Evolutionary conservation across 73 alveolate species (phyloP).

Genomic region (Effrenium voratum): DNA sequence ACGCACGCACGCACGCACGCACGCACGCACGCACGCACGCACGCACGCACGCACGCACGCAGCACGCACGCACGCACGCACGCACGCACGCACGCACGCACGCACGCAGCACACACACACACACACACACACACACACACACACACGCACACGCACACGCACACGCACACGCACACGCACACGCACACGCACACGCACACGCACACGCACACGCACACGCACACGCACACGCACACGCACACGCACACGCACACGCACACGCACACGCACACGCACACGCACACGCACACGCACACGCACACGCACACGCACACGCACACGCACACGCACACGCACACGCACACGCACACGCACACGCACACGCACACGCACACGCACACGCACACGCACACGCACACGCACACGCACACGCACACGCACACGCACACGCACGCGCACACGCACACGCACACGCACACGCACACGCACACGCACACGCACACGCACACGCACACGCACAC

Average conservation of each 20-base stretch:
- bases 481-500: background rate
- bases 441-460: background rate
- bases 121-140: background rate
- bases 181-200: background rate
- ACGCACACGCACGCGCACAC: background rate
- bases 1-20: too few relatives aligned
- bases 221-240: conserved; percentile 1
- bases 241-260: conserved; percentile 10
- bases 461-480: background rate
- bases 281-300: conserved; percentile 10
- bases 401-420: background rate
- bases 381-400: background rate
- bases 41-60: too few relatives aligned
- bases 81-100: conserved; percentile 17
- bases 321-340: conserved; percentile 13
- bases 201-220: background rate
- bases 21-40: too few relatives aligned
- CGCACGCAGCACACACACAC: too few relatives aligned
- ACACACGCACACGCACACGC: background rate
- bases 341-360: conserved; percentile 10
- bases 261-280: conserved; percentile 13
- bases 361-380: conserved; percentile 10
- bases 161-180: background rate
- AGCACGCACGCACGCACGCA: too few relatives aligned
- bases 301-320: conserved; percentile 10